Evolutionary conservation across 208 protist species (phyloP).

Genomic region (Trypanosoma congolense): DNA sequence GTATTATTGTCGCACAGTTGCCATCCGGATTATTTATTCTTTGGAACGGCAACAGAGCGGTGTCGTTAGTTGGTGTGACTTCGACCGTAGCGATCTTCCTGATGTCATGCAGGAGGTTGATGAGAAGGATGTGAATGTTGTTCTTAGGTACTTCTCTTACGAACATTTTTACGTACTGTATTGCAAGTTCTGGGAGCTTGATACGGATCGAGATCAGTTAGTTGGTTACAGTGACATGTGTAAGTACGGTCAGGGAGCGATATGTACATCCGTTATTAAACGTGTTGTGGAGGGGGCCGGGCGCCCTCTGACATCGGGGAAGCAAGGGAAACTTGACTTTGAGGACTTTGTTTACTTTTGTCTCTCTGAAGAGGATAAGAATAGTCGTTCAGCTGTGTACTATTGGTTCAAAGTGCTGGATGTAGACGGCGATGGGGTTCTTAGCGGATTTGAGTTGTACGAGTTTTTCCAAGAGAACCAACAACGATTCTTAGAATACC

Average conservation of each 20-base stretch:
- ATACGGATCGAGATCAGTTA: conserved; percentile 92
- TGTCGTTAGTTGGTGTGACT: conserved; percentile 77
- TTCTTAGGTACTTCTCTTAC: conserved; percentile 95
- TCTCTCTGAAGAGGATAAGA: conserved; percentile 96
- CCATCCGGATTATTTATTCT: conserved; percentile 94
- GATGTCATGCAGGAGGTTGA: conserved; percentile 80
- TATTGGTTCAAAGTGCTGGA: conserved; percentile 95
- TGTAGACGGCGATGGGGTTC: conserved; percentile 91
- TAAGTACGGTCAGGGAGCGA: conserved; percentile 76
- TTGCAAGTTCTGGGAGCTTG: conserved; percentile 98
- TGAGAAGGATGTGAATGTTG: conserved; percentile 83
- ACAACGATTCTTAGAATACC: conserved; percentile 78
- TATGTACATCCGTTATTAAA: conserved; percentile 69
- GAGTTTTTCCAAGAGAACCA: conserved; percentile 92
- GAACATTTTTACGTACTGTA: conserved; percentile 99
- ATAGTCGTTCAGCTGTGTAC: conserved; percentile 76
- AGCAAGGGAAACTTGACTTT: conserved; percentile 78
- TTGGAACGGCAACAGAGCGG: conserved; percentile 78
- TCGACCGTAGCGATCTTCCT: conserved; percentile 79
- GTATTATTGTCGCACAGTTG: conserved; percentile 93
- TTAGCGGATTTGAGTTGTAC: conserved; percentile 92
- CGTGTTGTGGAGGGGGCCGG: conserved; percentile 76
- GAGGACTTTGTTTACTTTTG: conserved; percentile 96
- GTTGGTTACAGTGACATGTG: conserved; percentile 86
- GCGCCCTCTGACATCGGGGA: conserved; percentile 43